These are phyloP conservation scores for Zalerion maritima DNA, from an alignment of 495 filamentous ascomycete genomes.

Conservation along the genomic window DNA sequence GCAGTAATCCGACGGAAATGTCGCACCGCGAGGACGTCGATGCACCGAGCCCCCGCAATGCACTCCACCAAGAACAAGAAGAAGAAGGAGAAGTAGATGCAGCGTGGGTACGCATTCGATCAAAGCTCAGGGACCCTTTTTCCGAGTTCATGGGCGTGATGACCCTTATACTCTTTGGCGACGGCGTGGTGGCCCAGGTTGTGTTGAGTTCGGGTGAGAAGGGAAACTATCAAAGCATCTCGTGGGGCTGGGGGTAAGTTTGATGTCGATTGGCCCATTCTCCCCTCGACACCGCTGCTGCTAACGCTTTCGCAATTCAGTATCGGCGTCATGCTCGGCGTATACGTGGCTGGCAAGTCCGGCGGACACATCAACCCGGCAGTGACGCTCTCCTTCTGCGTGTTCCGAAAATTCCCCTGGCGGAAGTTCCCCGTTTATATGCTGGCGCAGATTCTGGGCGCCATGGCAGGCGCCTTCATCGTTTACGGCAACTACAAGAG, in stretches of 20 bases:
- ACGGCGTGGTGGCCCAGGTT: constrained; percentile 47
- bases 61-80: too few species aligned
- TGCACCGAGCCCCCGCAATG: too few species aligned
- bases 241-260: constrained; percentile 40
- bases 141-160: constrained; percentile 52
- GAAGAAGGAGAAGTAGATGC: not conserved
- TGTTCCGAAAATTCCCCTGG: constrained; percentile 50
- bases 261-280: too few species aligned
- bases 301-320: constrained; percentile 5
- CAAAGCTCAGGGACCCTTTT: constrained; percentile 36
- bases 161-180: constrained; percentile 48
- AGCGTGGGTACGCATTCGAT: constrained; percentile 32
- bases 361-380: constrained; percentile 54
- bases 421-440: constrained; percentile 39
- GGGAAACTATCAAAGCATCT: constrained; percentile 45
- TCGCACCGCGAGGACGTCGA: too few species aligned
- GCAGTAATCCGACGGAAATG: too few species aligned
- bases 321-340: constrained; percentile 50
- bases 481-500: constrained; percentile 44
- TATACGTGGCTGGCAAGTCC: constrained; percentile 43
- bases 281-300: not conserved
- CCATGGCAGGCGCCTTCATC: constrained; percentile 37
- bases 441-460: constrained; percentile 39
- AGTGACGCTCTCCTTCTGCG: constrained; percentile 47
- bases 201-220: constrained; percentile 30